Percentiles rank a stretch among this genome's conserved stretches.
These are phyloP conservation scores for Quercus lobata DNA, from an alignment of 331 rosid species.

Conservation along the genomic window DNA sequence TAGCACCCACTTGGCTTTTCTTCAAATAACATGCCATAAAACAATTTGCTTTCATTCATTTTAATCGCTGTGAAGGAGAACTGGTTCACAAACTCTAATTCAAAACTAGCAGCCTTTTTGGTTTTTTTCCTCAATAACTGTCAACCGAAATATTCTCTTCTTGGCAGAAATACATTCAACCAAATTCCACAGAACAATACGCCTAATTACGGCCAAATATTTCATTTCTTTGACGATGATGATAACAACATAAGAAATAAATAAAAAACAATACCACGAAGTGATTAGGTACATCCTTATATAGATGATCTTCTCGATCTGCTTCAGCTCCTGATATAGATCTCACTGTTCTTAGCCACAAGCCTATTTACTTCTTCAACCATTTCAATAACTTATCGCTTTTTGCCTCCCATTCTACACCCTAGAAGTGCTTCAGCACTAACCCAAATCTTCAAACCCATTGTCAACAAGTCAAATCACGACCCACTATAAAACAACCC, in stretches of 20 bases:
- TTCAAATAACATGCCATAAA: not conserved
- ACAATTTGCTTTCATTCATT: not conserved
- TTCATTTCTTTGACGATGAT: not conserved
- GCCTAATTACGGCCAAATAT: not conserved
- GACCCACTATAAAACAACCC: not conserved
- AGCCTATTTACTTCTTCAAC: not conserved
- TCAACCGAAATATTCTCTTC: not conserved
- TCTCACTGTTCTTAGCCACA: not conserved
- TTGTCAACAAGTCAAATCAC: constrained; percentile 8
- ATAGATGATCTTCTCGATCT: not conserved
- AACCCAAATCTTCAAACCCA: not conserved
- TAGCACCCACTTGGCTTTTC: not conserved
- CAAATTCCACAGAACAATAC: not conserved
- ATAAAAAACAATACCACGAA: not conserved
- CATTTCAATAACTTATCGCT: not conserved
- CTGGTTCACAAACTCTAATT: not conserved
- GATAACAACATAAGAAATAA: not conserved
- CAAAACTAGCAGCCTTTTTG: not conserved
- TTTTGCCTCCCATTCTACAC: not conserved
- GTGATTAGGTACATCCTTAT: too few relatives aligned
- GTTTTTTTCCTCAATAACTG: not conserved
- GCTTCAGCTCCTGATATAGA: constrained; percentile 1
- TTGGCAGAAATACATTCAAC: not conserved
- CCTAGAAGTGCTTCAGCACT: not conserved
- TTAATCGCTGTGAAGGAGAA: not conserved